These are phyloP conservation scores for Cucumis melo DNA, from an alignment of 306 rosid genomes.

Conservation along the genomic window DNA sequence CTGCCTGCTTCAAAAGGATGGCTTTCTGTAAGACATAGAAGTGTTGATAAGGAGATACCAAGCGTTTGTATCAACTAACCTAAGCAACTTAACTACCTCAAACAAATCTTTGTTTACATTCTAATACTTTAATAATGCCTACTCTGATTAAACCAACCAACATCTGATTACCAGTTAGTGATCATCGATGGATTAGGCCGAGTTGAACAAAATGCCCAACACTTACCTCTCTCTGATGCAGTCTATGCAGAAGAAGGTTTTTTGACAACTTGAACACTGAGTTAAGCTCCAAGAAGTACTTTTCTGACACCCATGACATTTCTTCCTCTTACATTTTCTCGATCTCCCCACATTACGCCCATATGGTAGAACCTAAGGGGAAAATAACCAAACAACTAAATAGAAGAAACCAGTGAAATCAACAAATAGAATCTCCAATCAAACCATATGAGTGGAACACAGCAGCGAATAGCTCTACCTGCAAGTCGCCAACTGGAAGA, in stretches of 20 bases:
- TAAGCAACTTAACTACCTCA: neutral
- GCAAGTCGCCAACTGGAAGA: slow-evolving; percentile 37
- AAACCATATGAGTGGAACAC: neutral
- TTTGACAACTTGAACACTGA: slow-evolving; percentile 70
- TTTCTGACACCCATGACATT: slow-evolving; percentile 80
- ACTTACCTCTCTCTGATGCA: slow-evolving; percentile 82
- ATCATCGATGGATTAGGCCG: neutral
- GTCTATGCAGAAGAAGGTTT: slow-evolving; percentile 65
- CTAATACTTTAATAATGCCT: neutral
- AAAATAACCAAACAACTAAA: neutral
- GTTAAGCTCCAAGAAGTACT: slow-evolving; percentile 49
- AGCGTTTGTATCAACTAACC: neutral
- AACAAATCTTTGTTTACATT: neutral
- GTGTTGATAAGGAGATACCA: neutral
- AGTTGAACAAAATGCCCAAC: neutral
- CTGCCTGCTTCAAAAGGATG: neutral
- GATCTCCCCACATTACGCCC: slow-evolving; percentile 24
- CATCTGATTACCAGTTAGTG: neutral
- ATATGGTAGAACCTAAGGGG: slow-evolving; percentile 32
- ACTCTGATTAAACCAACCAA: neutral
- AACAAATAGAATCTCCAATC: neutral
- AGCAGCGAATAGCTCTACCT: slow-evolving; percentile 22
- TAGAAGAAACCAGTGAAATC: slow-evolving; percentile 5
- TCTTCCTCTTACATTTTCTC: slow-evolving; percentile 52
- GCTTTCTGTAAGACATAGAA: neutral